Evolutionary conservation across 371 early-diverging fungal genomes (phyloP), one percentile per base, ranked within the genome.

Genomic region (Mucor mucedo): DNA sequence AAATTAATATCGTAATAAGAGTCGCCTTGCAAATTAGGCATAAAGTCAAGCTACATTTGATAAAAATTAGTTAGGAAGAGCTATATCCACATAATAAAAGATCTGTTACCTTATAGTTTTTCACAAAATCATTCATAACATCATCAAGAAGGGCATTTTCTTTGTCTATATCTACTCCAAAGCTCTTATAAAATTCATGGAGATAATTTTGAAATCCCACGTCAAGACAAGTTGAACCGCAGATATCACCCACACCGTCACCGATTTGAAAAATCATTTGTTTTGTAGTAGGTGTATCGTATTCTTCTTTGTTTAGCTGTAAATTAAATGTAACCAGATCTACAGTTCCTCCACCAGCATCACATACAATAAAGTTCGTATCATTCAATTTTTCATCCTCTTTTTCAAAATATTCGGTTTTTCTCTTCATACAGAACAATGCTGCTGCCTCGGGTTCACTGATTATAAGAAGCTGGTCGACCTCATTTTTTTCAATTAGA

Each of bases 281-380:
- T 2, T 41, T 21, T 21, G 21, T 21, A 1, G 21, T 21, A 21
- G 21, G 21, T 21, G 21, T 21, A 21, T 21, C 42, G 2, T 7
- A 35, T 9, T 47, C 27, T 5, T 10, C 44, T 41, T 41, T 3
- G 16, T 10, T 47, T 21, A 21, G 27, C 47, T n/a, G n/a, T 13
- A 44, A 44, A 13, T 5, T 13, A 21, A 47, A 16, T 3, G 45
- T 45, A 4, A 16, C 40, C 40, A n/a, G 33, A 71, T 64, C 86
- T 6, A 85, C 84, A 7, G 86, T 85, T 55, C 86, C 84, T 62
- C 86, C 86, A 55, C 86, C 86, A 41, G 84, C 83, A 47, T 47
- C 47, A 47, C 27, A 47, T 3, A 47, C 79, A 77, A 84, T 80
- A 65, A 85, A 85, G 16, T 63, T 72, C 30, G 63, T 65, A 30